Percentiles rank a stretch among this genome's conserved stretches.
Evolutionary conservation across 2,329 filamentous ascomycete species (phyloP).

Genomic region (Claviceps quebecensis): DNA sequence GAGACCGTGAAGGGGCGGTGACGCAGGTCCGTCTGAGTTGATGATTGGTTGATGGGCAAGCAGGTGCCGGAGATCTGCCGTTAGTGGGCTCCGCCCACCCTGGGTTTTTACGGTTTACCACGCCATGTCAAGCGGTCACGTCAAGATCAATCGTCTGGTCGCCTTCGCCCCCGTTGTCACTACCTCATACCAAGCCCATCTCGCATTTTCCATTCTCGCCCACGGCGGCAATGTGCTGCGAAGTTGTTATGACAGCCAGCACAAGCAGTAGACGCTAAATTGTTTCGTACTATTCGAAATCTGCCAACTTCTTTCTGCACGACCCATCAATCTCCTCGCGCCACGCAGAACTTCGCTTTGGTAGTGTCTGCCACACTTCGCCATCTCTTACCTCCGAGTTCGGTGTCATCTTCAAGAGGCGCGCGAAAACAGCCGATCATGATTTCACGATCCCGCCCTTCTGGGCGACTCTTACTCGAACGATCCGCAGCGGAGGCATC

Average conservation of each 20-base stretch:
- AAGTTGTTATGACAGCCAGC: conserved; percentile 11
- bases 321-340: background rate
- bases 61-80: conserved; percentile 15
- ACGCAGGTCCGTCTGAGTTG: background rate
- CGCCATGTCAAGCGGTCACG: background rate
- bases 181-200: conserved; percentile 14
- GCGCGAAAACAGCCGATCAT: conserved; percentile 14
- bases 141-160: background rate
- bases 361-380: background rate
- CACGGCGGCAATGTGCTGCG: conserved; percentile 19
- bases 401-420: background rate
- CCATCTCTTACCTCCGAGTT: conserved; percentile 5
- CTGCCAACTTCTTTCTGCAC: background rate
- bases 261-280: conserved; percentile 4
- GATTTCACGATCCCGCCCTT: conserved; percentile 27
- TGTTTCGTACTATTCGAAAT: too few species aligned
- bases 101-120: background rate
- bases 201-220: conserved; percentile 11
- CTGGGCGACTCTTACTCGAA: conserved; percentile 25
- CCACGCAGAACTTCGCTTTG: background rate
- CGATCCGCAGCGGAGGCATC: conserved; percentile 17
- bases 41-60: too few species aligned
- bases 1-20: background rate
- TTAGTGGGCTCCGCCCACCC: conserved; percentile 14
- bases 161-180: conserved; percentile 9